A percentile compares a stretch with the other conserved stretches of the same genome.
Conservation (phyloP, 306 rosid genomes). For the Ormosia semicastrata region DNA sequence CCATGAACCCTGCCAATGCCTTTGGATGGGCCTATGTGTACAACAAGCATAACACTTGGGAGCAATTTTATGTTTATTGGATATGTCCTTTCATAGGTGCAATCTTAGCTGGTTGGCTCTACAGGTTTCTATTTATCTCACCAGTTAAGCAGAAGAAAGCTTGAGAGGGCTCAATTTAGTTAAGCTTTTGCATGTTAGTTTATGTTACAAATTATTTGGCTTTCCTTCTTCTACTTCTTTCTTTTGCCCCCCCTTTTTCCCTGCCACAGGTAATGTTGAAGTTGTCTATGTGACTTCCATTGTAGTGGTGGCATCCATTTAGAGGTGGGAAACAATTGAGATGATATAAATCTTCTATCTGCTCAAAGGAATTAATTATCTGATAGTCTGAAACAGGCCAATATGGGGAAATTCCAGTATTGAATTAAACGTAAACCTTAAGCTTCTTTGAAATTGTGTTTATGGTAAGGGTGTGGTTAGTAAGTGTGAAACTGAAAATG, state of each 20-base stretch:
- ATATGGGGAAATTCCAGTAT: background rate
- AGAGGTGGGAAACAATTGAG: no score
- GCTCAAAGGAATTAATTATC: no score
- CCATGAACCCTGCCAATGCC: conserved; percentile 54
- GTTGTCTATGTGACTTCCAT: no score
- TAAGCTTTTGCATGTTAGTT: background rate
- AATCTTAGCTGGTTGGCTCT: conserved; percentile 41
- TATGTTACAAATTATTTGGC: background rate
- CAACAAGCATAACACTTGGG: conserved; percentile 55
- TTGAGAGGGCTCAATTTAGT: conserved; percentile 21
- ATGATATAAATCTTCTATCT: no score
- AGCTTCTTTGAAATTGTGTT: background rate
- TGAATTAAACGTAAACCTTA: background rate
- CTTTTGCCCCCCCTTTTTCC: no score
- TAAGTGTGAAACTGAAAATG: no score
- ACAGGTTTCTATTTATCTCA: conserved; percentile 32
- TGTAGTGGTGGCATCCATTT: no score
- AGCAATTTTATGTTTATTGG: conserved; percentile 72
- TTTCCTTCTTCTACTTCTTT: background rate
- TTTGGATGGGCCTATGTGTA: conserved; percentile 68
- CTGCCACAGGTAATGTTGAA: no score
- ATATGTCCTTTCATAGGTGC: conserved; percentile 57
- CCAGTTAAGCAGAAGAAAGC: conserved; percentile 61
- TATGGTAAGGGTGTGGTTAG: background rate
- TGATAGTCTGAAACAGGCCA: no score